Evolutionary conservation across 2,329 filamentous ascomycete genomes (phyloP).

Genomic region (Monosporascus sp.): DNA sequence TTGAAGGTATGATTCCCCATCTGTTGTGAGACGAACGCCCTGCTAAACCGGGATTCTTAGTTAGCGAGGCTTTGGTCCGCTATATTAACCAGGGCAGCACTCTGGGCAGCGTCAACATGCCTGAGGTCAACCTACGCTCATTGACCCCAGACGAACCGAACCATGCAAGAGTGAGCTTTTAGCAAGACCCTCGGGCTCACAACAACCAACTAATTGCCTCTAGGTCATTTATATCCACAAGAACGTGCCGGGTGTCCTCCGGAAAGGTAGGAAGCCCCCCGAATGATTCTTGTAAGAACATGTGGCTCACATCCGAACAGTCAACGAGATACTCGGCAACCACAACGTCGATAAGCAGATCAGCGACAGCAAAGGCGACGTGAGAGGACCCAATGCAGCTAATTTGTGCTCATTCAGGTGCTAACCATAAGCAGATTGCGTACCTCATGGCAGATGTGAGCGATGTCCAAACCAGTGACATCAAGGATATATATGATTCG

Average conservation of each 20-base stretch:
- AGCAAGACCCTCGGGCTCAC: not conserved
- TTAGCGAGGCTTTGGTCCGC: constrained; percentile 77
- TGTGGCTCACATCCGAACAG: constrained; percentile 34
- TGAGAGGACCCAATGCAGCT: constrained; percentile 30
- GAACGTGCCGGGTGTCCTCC: constrained; percentile 91
- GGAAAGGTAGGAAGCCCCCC: constrained; percentile 52
- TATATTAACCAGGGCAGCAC: constrained; percentile 97
- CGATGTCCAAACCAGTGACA: constrained; percentile 71
- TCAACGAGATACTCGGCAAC: constrained; percentile 89
- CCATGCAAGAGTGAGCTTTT: constrained; percentile 66
- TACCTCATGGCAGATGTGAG: constrained; percentile 98
- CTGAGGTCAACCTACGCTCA: constrained; percentile 88
- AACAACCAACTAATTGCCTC: constrained; percentile 14
- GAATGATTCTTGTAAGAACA: constrained; percentile 1
- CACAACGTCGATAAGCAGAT: constrained; percentile 99
- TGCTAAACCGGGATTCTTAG: constrained; percentile 33
- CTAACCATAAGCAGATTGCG: constrained; percentile 52
- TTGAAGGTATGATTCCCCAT: constrained; percentile 54
- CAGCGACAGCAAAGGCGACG: constrained; percentile 88
- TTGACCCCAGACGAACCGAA: constrained; percentile 84
- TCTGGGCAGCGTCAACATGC: constrained; percentile 88
- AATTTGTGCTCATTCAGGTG: not conserved
- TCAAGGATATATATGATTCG: constrained; percentile 78
- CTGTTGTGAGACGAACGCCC: not conserved
- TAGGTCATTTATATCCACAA: constrained; percentile 91